These are phyloP conservation scores for Phytomonas francai DNA, from an alignment of 208 protist species.

Conservation along the genomic window DNA sequence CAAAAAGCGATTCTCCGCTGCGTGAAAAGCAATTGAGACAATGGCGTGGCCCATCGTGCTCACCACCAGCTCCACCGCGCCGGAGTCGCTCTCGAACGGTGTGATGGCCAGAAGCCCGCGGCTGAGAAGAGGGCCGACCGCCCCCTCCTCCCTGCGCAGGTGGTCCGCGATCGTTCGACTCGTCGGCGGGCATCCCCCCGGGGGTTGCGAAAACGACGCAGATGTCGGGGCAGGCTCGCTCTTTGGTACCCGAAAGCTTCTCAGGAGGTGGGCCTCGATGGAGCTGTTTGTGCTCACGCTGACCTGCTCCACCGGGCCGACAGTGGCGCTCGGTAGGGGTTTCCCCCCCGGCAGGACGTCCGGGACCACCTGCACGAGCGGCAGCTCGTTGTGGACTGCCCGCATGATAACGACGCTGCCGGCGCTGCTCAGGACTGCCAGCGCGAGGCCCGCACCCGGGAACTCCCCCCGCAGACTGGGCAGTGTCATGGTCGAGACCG, in stretches of 20 bases:
- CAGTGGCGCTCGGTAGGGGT: conserved; percentile 8
- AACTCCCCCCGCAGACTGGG: conserved; percentile 3
- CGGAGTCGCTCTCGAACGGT: conserved; percentile 15
- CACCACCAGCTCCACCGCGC: conserved; percentile 45
- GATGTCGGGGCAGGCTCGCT: neutral
- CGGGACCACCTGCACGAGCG: conserved; percentile 36
- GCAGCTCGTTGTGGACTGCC: conserved; percentile 26
- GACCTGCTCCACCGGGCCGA: conserved; percentile 2
- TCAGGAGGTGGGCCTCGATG: conserved; percentile 40
- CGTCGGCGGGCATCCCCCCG: conserved; percentile 14
- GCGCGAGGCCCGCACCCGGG: conserved; percentile 7
- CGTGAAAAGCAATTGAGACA: conserved; percentile 55
- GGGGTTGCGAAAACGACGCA: conserved; percentile 14
- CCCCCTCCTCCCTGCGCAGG: conserved; percentile 8
- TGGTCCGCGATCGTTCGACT: conserved; percentile 12
- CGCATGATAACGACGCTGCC: conserved; percentile 53
- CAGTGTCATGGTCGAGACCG: conserved; percentile 7
- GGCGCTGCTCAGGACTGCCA: conserved; percentile 62
- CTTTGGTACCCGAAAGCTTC: conserved; percentile 18
- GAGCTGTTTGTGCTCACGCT: conserved; percentile 34
- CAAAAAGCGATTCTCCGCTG: conserved; percentile 29
- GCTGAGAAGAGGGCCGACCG: conserved; percentile 62
- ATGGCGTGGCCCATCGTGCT: conserved; percentile 73
- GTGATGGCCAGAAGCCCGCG: conserved; percentile 53
- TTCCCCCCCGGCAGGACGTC: conserved; percentile 53